These are phyloP conservation scores for Trichoderma sp. DNA, from an alignment of 2,329 filamentous ascomycete genomes.

Conservation along the genomic window DNA sequence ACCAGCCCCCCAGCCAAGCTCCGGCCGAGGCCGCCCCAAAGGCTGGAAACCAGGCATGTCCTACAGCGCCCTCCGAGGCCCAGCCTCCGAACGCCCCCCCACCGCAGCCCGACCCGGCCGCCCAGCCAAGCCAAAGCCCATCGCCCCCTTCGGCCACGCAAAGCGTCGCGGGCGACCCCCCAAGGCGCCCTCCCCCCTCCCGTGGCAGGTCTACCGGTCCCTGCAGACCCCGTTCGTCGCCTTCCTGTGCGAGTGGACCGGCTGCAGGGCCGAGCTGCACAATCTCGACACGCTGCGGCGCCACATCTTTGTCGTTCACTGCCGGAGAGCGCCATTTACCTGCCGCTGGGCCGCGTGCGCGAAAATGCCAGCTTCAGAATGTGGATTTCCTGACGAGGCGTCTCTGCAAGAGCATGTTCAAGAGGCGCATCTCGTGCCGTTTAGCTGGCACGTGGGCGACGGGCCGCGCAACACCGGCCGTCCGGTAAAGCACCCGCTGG, in stretches of 20 bases:
- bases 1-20: neutral
- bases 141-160: conserved; percentile 31
- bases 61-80: conserved; percentile 33
- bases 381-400: conserved; percentile 40
- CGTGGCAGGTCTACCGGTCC: conserved; percentile 47
- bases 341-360: conserved; percentile 43
- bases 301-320: conserved; percentile 58
- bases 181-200: conserved; percentile 44
- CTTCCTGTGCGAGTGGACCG: conserved; percentile 63
- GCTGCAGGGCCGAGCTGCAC: conserved; percentile 62
- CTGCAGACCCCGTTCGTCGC: conserved; percentile 50
- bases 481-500: conserved; percentile 28
- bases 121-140: conserved; percentile 37
- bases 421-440: conserved; percentile 53
- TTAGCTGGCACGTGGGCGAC: conserved; percentile 63
- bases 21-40: conserved; percentile 50
- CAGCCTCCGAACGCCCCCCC: conserved; percentile 26
- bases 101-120: conserved; percentile 34
- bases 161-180: conserved; percentile 50
- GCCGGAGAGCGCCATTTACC: conserved; percentile 16
- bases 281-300: conserved; percentile 61
- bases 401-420: conserved; percentile 57
- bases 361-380: conserved; percentile 31
- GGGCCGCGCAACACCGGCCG: conserved; percentile 51
- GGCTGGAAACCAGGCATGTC: conserved; percentile 46